Evolutionary conservation across 306 rosid genomes (phyloP), one percentile per base, ranked within the genome.

Genomic region (Acacia melanoxylon): DNA sequence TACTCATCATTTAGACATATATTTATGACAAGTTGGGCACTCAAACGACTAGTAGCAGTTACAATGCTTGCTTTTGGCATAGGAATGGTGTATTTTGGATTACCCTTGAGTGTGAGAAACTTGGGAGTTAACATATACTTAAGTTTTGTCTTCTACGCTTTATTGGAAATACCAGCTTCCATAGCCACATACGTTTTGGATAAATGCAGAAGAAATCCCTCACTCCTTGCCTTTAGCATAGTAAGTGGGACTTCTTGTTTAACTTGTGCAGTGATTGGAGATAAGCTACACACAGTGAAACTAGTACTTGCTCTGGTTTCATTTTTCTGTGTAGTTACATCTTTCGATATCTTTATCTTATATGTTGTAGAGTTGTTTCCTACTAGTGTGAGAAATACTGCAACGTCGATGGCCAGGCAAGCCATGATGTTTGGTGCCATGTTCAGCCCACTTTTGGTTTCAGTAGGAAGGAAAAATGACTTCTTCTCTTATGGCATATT

Each of bases 351-450:
- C 73, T n/a, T 89, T 37, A 58, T 84, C 0, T 65, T 89, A 62
- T 89, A 63, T 56, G 73, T 77, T 2, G 24, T 86, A 7, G 92
- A 89, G 77, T 0, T 89, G 44, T 89, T 86, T 76, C 92, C 90
- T 1, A 89, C 92, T 8, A 78, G 84, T 52, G 24, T 52, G 24
- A 52, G 61, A 10, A 52, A 52, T 10, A 52, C 61, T 52, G 10
- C 24, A 52, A 17, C 61, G 0, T 67, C 88, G 0, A 52, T 89
- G 46, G 78, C 83, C n/a, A 75, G 90, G 69, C 92, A 86, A 31
- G 82, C 83, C 14, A 22, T 77, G 24, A 75, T 80, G 2, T 71
- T 72, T 22, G 87, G 89, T 2, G 77, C 79, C 61, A 74, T 81
- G 0, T 86, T 83, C 27, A 58, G 61, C 4, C 87, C 83, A 0